Conservation (phyloP, 23 red algal species). For the Gracilaria vermiculophylla region DNA sequence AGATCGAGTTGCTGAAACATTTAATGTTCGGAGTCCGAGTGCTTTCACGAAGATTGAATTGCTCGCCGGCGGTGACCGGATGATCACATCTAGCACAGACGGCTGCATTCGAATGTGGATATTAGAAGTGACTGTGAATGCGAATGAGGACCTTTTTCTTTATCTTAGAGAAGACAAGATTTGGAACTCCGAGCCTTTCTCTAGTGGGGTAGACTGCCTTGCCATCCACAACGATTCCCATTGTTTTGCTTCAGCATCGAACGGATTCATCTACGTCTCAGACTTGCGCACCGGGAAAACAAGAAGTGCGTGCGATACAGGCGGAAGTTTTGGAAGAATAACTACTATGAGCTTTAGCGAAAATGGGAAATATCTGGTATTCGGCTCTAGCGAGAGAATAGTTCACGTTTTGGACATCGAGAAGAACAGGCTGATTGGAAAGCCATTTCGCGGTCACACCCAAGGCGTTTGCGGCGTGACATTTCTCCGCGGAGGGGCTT, state of each 20-base stretch:
- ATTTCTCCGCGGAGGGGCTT: not conserved
- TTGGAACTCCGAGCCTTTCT: not conserved
- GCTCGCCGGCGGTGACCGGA: not conserved
- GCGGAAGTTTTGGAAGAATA: not conserved
- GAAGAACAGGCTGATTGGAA: not conserved
- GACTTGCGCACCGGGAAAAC: constrained; percentile 11
- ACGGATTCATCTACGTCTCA: not conserved
- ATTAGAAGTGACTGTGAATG: constrained; percentile 3
- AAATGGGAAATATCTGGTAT: not conserved
- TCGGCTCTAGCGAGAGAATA: not conserved
- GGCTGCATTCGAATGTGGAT: not conserved
- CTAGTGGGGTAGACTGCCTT: not conserved
- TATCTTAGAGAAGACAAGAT: constrained; percentile 15
- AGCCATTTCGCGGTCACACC: not conserved
- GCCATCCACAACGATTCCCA: not conserved
- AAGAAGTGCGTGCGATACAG: not conserved
- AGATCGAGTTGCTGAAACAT: constrained; percentile 5
- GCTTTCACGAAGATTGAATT: constrained; percentile 7
- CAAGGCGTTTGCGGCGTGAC: not conserved
- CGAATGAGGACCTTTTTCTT: not conserved
- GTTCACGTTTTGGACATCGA: not conserved
- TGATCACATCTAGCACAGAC: constrained; percentile 3
- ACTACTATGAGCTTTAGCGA: not conserved
- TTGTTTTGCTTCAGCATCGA: not conserved
- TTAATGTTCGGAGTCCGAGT: not conserved